Percentiles rank a stretch among this genome's conserved stretches.
Conservation (phyloP, 345 rosid species). For the Atalantia buxifolia region DNA sequence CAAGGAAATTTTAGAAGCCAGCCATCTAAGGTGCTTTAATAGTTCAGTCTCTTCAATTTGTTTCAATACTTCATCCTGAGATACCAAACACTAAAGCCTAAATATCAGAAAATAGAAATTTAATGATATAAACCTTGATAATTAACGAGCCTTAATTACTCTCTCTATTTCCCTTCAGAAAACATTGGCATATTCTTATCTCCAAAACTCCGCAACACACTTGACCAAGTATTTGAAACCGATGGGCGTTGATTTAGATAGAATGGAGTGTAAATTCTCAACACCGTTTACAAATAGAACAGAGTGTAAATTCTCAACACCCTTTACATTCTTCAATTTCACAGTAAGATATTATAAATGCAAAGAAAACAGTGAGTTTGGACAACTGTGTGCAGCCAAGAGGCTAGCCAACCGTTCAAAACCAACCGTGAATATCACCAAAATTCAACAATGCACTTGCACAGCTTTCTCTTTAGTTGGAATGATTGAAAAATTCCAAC, state of each 20-base stretch:
- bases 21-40: constrained; percentile 20
- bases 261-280: constrained; percentile 1
- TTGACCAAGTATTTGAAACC: background rate
- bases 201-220: background rate
- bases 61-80: constrained; percentile 22
- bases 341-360: background rate
- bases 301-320: constrained; percentile 4
- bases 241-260: constrained; percentile 11
- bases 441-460: too few species aligned
- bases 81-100: background rate
- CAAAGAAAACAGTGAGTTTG: too few species aligned
- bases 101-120: background rate
- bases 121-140: constrained; percentile 1
- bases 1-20: constrained; percentile 10
- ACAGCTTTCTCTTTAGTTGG: too few species aligned
- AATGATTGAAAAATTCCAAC: too few species aligned
- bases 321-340: background rate
- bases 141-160: constrained; percentile 2
- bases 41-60: constrained; percentile 20
- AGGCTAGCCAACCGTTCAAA: too few species aligned
- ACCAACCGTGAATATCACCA: too few species aligned
- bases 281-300: constrained; percentile 15
- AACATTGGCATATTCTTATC: constrained; percentile 8
- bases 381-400: too few species aligned
- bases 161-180: constrained; percentile 17